These are phyloP conservation scores for Rhynchospora breviuscula DNA, from an alignment of 176 grass and related monocot genomes.

Conservation along the genomic window DNA sequence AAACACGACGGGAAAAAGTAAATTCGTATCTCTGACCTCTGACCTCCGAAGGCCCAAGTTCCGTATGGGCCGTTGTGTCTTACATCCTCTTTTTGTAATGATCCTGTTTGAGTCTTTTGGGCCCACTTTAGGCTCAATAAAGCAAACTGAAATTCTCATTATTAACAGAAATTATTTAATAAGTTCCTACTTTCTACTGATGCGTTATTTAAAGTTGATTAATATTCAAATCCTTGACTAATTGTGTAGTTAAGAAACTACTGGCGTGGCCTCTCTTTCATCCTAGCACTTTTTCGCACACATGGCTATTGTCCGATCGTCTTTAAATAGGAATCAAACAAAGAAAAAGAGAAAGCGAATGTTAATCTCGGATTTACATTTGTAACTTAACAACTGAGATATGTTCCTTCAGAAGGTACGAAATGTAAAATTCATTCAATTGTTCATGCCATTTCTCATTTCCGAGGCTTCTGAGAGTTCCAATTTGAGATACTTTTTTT, in stretches of 20 bases:
- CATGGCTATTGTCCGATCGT: not conserved
- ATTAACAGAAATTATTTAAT: no score
- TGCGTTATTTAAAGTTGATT: not conserved
- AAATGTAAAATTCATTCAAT: not conserved
- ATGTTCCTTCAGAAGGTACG: constrained; percentile 82
- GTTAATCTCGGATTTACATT: not conserved
- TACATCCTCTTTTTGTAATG: no score
- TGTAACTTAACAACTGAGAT: constrained; percentile 23
- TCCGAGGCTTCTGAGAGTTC: not conserved
- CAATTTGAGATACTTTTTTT: not conserved
- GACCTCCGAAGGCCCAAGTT: no score
- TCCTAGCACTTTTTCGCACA: not conserved
- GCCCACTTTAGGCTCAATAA: no score
- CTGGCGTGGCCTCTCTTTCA: constrained; percentile 6
- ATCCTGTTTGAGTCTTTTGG: no score
- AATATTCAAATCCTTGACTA: not conserved
- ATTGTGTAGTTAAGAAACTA: not conserved
- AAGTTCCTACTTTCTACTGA: not conserved
- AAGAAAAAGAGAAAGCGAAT: not conserved
- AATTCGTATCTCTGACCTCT: no score
- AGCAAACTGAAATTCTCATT: no score
- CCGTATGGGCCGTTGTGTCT: no score
- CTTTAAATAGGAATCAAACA: constrained; percentile 1
- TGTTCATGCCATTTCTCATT: not conserved
- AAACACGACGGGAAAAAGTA: no score